Percentiles rank a stretch among this genome's conserved stretches.
These are phyloP conservation scores for Aquanectria penicillioides DNA, from an alignment of 2,329 filamentous ascomycete genomes.

Conservation along the genomic window DNA sequence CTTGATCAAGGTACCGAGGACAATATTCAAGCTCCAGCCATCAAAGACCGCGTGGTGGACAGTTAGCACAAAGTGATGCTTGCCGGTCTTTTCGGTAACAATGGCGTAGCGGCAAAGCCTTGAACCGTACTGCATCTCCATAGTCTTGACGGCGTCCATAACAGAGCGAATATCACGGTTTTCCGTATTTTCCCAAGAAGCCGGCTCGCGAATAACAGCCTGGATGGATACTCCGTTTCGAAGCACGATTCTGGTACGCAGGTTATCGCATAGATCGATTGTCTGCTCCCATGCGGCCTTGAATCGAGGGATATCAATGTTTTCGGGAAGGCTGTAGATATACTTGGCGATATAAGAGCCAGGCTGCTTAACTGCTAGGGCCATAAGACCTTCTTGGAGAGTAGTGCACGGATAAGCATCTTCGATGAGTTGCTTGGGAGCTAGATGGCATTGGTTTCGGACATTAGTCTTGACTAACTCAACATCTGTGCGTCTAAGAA, in stretches of 20 bases:
- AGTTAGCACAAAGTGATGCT: slow-evolving; percentile 25
- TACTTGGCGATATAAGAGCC: slow-evolving; percentile 22
- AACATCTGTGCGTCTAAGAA: too few relatives aligned
- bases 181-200: neutral
- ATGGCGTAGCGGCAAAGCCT: slow-evolving; percentile 17
- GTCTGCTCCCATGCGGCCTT: slow-evolving; percentile 16
- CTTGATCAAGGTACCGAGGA: slow-evolving; percentile 3
- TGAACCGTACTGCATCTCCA: slow-evolving; percentile 20
- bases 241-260: slow-evolving; percentile 19
- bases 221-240: neutral
- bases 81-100: neutral
- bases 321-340: neutral
- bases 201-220: neutral
- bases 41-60: slow-evolving; percentile 32
- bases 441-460: neutral
- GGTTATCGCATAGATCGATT: neutral
- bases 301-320: neutral
- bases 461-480: too few relatives aligned
- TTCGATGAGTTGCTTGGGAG: slow-evolving; percentile 42
- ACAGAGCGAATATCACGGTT: neutral
- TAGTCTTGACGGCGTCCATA: neutral
- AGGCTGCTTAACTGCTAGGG: slow-evolving; percentile 46
- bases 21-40: slow-evolving; percentile 19
- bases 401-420: slow-evolving; percentile 61
- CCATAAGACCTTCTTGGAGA: slow-evolving; percentile 60